A percentile compares a stretch with the other conserved stretches of the same genome.
Evolutionary conservation across 352 stramenopile genomes (phyloP).

Genomic region (Pythium sp.): DNA sequence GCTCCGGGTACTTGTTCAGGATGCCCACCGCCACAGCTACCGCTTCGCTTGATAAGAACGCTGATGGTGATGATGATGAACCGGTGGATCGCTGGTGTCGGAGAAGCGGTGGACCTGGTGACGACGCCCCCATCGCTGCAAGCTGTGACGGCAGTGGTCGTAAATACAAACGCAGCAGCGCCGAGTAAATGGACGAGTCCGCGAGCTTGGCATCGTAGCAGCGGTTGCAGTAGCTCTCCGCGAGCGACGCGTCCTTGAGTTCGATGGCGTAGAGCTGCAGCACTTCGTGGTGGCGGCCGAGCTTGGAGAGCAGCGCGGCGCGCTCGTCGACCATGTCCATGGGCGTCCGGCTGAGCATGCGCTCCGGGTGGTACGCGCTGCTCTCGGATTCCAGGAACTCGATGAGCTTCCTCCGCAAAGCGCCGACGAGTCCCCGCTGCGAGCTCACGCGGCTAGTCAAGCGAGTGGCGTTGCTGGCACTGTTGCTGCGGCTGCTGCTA

Average conservation of each 20-base stretch:
- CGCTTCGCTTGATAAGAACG: conserved; percentile 44
- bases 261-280: conserved; percentile 78
- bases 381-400: conserved; percentile 56
- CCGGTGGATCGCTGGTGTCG: conserved; percentile 27
- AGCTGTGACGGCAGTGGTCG: conserved; percentile 31
- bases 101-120: conserved; percentile 20
- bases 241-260: conserved; percentile 64
- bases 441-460: conserved; percentile 57
- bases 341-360: conserved; percentile 74
- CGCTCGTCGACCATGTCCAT: conserved; percentile 81
- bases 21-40: conserved; percentile 69
- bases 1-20: conserved; percentile 80
- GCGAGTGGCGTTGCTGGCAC: conserved; percentile 13
- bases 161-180: conserved; percentile 70
- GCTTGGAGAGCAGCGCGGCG: conserved; percentile 64
- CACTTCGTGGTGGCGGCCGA: conserved; percentile 79
- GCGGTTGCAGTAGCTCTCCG: conserved; percentile 78
- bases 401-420: conserved; percentile 62
- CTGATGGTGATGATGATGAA: not conserved
- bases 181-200: conserved; percentile 82
- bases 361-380: conserved; percentile 69
- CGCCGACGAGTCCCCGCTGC: conserved; percentile 53
- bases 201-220: conserved; percentile 73
- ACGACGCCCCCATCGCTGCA: conserved; percentile 12
- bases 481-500: not conserved